Base-by-base conservation (phyloP, 2,329 filamentous ascomycete genomes). In the Aquanectria penicillioides region DNA sequence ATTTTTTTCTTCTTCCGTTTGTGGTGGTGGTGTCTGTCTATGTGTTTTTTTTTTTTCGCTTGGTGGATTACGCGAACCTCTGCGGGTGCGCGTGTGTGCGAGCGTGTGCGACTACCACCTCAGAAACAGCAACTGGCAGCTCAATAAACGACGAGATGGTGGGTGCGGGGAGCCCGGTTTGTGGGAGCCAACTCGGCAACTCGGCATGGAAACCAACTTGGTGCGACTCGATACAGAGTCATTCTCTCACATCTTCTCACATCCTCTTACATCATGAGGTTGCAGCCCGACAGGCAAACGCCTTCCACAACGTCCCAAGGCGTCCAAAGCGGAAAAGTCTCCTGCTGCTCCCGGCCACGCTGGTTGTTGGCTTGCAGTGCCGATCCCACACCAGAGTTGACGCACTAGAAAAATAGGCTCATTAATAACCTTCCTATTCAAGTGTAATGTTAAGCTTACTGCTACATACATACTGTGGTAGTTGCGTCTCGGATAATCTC, bases 161-260 rank as follows among this genome's bases (percentile, higher is more conserved):
- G 55, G 48, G 33, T 67, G 65, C 64, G 65, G 65, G 58, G 65
- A 66, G 53, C 44, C 62, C 51, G 65, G 48, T 34, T 54, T 20
- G 38, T 26, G 46, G 22, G 44, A 44, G 28, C 55, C 22, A 50
- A 13, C 36, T 48, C 66, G 63, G 66, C 51, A 64, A 69, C 28
- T 40, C 64, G 66, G 66, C 66, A 68, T 54, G 15, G 37, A 13
- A 4, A 36, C 54, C 5, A 26, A 6, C 10, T 23, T 5, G 18
- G 6, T 28, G 28, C 17, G 40, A 28, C 23, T 17, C 37, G 31
- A 38, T n/a, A 6, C 18, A 48, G 34, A 55, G 52, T 48, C 52
- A 55, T 48, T 40, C 31, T 25, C 25, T 41, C 40, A 41, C 47
- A 40, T 50, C 25, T n/a, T n/a, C n/a, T n/a, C n/a, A n/a, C n/a